Evolutionary conservation across 1,139 yeast genomes (phyloP).

Genomic region (Kazachstania sp.): DNA sequence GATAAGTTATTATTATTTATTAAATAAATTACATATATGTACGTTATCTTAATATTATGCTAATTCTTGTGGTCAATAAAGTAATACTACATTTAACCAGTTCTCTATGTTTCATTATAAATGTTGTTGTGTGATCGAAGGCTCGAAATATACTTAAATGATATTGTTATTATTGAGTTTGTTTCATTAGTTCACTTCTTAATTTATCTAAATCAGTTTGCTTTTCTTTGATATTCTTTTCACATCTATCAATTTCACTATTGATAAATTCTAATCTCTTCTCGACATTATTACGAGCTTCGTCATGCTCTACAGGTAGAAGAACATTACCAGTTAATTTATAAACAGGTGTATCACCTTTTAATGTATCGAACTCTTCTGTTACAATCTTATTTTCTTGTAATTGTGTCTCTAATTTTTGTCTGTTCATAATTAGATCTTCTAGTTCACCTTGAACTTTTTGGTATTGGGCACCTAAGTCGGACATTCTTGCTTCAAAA

Average conservation of each 20-base stretch:
- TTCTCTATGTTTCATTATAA: neutral
- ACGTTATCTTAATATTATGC: too few species aligned
- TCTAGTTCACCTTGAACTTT: constrained; percentile 36
- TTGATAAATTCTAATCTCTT: constrained; percentile 84
- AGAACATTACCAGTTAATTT: constrained; percentile 89
- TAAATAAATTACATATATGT: too few species aligned
- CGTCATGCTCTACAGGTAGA: constrained; percentile 75
- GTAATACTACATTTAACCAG: too few species aligned
- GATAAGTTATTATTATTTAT: too few species aligned
- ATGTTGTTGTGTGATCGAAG: neutral
- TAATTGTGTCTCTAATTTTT: constrained; percentile 63
- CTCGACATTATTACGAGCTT: constrained; percentile 73
- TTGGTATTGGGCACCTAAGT: constrained; percentile 22
- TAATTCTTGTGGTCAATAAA: too few species aligned
- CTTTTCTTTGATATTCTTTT: constrained; percentile 44
- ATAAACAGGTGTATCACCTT: constrained; percentile 62
- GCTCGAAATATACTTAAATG: too few species aligned
- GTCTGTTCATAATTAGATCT: constrained; percentile 53
- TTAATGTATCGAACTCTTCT: constrained; percentile 60
- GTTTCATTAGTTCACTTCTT: constrained; percentile 40
- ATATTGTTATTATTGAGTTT: constrained; percentile 5
- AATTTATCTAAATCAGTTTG: constrained; percentile 45
- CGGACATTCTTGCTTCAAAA: constrained; percentile 13
- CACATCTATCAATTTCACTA: constrained; percentile 65
- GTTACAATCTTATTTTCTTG: constrained; percentile 93